phyloP scores from a whole-genome alignment of 2,329 filamentous ascomycete genomes.

The Fusarium brevicatenulatum region DNA sequence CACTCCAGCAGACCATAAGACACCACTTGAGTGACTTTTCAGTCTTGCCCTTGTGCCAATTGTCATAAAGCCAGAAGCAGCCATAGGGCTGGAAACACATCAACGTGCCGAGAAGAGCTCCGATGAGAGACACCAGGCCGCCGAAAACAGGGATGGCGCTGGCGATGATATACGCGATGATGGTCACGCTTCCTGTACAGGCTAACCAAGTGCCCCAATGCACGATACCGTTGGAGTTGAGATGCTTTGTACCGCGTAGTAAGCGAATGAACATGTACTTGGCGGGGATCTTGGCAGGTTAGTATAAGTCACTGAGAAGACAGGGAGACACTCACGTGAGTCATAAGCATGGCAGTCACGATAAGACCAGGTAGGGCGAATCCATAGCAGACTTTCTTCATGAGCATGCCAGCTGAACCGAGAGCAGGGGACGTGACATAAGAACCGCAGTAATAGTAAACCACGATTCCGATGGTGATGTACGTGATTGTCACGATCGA shows the following conservation, averaged over 20 bases:
- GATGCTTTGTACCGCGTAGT: slow-evolving; percentile 45
- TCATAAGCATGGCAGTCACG: slow-evolving; percentile 39
- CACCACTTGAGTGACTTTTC: slow-evolving; percentile 11
- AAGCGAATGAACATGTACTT: slow-evolving; percentile 33
- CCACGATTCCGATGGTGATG: slow-evolving; percentile 48
- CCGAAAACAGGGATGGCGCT: slow-evolving; percentile 42
- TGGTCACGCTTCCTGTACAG: slow-evolving; percentile 40
- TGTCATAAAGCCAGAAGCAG: slow-evolving; percentile 45
- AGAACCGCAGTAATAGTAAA: slow-evolving; percentile 58
- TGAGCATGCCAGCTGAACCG: slow-evolving; percentile 53
- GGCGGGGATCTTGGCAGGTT: slow-evolving; percentile 9
- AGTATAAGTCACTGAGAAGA: background rate
- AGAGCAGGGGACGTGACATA: slow-evolving; percentile 59
- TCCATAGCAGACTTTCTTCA: slow-evolving; percentile 58
- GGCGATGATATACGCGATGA: slow-evolving; percentile 45
- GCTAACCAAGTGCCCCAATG: slow-evolving; percentile 49
- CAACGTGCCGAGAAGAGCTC: slow-evolving; percentile 44
- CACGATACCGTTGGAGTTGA: slow-evolving; percentile 42
- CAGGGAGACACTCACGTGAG: slow-evolving; percentile 38
- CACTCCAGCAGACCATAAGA: slow-evolving; percentile 22
- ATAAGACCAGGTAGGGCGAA: slow-evolving; percentile 45
- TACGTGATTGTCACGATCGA: slow-evolving; percentile 47
- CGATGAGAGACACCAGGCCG: slow-evolving; percentile 43
- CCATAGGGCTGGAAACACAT: slow-evolving; percentile 46
- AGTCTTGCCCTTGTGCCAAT: slow-evolving; percentile 33